Evolutionary conservation across 75 land plant species (phyloP), one percentile per base, ranked within the genome.

Genomic region (Cryptomeria japonica): DNA sequence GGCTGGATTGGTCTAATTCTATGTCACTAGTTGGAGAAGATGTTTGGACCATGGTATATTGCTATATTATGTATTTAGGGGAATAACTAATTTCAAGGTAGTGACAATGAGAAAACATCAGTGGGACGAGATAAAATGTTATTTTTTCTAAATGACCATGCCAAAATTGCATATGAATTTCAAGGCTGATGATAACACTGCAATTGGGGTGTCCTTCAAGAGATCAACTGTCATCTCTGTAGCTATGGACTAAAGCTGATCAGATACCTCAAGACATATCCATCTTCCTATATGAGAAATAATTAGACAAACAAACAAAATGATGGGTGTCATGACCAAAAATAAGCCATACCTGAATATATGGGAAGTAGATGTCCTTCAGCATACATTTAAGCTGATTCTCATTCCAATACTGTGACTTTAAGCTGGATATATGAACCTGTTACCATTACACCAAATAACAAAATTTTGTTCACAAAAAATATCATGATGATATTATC

Each of bases 341-440:
- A 44, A 44, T 44, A 44, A n/a, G 75, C 75, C 75, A 64, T 78
- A 95, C 97, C 97, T 96, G 96, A 76, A 96, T 96, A 56, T 96
- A 95, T 1, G 93, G 96, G 68, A 93, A 96, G 53, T 96, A 96
- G 5, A 93, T 94, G 84, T 96, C 96, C 86, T 95, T 94, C 85
- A 96, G 87, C 86, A 87, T 90, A 75, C 93, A 92, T 86, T 89
- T 92, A 0, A 96, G 91, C 85, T 90, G 90, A 36, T 80, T 53
- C 41, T 88, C 84, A 47, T 89, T 87, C 90, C 88, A 91, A 15
- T 14, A 58, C 87, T 88, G 88, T 58, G 28, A 22, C 84, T 92
- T 92, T 38, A 89, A 87, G 42, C 90, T 86, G 19, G 89, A 88
- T 84, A 96, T 92, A 32, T 83, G 55, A 31, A 83, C 85, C 95